Evolutionary conservation across 1,139 yeast species (phyloP), one percentile per base, ranked within the genome.

Genomic region (Debaryomyces psychrophilus): DNA sequence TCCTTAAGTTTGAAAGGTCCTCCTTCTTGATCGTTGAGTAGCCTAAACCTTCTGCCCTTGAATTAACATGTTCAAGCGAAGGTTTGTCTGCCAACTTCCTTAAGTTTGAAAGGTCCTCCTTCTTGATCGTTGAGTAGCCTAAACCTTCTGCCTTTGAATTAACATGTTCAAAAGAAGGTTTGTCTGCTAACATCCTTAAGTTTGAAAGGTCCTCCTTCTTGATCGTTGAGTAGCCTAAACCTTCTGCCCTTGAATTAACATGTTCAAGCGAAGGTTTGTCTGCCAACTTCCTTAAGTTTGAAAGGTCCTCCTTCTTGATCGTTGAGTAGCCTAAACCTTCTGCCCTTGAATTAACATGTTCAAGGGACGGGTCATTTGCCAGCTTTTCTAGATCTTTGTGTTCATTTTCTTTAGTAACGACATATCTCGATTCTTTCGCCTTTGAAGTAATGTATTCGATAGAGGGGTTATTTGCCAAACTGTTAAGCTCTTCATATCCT

Each of bases 1-100:
- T 55, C 12, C 45, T 47, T 44, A 60, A 47, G 8, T 52, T 44
- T 1, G 52, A 34, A 41, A 46, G 44, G 11, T 59, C 58, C 2
- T 45, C 33, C 1, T 39, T 9, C 7, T 26, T 22, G 8, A 58
- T 29, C 4, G 58, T 15, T 2, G 45, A 15, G 14, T 46, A 44
- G 17, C 46, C 54, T 11, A 31, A 44, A 1, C 14, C 35, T 4
- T 44, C 31, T 1, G 65, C 56, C 28, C 54, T 59, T 2, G 39
- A 23, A n/a, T 49, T 31, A 15, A 60, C 18, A 25, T 53, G 48
- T 2, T 56, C 56, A 1, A 48, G 31, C 7, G 57, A 44, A 4
- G 71, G 71, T 5, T 57, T 54, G 28, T 62, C 48, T 0, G 71
- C 68, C 40, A 52, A 45, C 12, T 50, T 50, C 7, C 53, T 59